Evolutionary conservation across 768 basidiomycete genomes (phyloP).

Genomic region (Tylopilus rubrobrunneus): DNA sequence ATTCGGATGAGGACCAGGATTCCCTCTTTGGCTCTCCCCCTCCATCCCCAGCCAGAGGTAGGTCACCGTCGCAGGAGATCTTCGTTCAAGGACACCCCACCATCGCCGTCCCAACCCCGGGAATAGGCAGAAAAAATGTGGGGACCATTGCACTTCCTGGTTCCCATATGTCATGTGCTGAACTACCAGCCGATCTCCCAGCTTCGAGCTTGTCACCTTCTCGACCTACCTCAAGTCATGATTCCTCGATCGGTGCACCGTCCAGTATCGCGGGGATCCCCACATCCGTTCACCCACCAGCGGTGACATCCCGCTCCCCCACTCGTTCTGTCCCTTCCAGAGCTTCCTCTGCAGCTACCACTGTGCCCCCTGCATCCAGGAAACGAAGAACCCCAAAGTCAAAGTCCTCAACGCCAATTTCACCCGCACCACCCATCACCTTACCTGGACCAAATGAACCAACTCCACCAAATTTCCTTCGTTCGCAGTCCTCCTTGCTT

Average conservation of each 20-base stretch:
- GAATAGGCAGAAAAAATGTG: slow-evolving; percentile 53
- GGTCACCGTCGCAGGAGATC: slow-evolving; percentile 60
- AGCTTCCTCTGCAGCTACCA: slow-evolving; percentile 7
- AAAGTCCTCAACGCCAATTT: slow-evolving; percentile 42
- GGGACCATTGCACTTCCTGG: slow-evolving; percentile 98
- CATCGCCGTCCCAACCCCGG: slow-evolving; percentile 27
- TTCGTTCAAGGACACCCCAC: slow-evolving; percentile 11
- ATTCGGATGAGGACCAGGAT: slow-evolving; percentile 43
- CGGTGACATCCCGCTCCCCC: slow-evolving; percentile 11
- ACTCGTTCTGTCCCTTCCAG: slow-evolving; percentile 8
- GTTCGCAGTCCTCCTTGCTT: slow-evolving; percentile 68
- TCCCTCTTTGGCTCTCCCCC: slow-evolving; percentile 83
- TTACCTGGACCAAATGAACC: slow-evolving; percentile 62
- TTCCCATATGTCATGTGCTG: slow-evolving; percentile 80
- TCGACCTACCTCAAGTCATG: slow-evolving; percentile 17
- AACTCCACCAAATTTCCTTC: slow-evolving; percentile 63
- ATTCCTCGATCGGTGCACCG: slow-evolving; percentile 36
- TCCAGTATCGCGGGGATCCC: slow-evolving; percentile 17
- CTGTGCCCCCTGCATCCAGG: slow-evolving; percentile 15
- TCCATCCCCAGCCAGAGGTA: slow-evolving; percentile 69
- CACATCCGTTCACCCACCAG: neutral
- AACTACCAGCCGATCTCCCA: slow-evolving; percentile 79
- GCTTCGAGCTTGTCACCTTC: slow-evolving; percentile 48
- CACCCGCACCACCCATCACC: slow-evolving; percentile 51
- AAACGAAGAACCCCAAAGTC: slow-evolving; percentile 34